phyloP scores from a whole-genome alignment of 306 rosid species.

The Arachis stenosperma region DNA sequence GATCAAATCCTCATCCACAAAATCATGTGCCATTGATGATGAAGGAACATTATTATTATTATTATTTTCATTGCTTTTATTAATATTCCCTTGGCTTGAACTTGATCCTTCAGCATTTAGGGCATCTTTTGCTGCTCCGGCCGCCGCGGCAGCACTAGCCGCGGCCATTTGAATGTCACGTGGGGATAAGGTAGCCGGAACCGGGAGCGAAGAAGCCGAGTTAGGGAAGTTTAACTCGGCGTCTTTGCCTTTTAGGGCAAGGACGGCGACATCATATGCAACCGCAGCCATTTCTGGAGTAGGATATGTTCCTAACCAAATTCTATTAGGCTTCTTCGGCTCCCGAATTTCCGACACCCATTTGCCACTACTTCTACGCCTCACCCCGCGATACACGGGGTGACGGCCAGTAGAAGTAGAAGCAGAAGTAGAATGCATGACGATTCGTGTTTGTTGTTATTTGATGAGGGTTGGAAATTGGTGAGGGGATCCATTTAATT shows the following conservation, averaged over 20 bases:
- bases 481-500: too few species aligned
- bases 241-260: conserved; percentile 77
- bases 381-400: conserved; percentile 51
- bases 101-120: neutral
- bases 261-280: conserved; percentile 92
- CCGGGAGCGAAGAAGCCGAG: conserved; percentile 73
- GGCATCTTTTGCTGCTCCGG: conserved; percentile 54
- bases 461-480: neutral
- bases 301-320: conserved; percentile 91
- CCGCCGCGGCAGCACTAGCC: conserved; percentile 73
- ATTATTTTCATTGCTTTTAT: conserved; percentile 4
- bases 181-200: conserved; percentile 74
- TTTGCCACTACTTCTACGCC: conserved; percentile 54
- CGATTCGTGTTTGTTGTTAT: neutral
- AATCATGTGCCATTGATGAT: conserved; percentile 20
- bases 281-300: conserved; percentile 95
- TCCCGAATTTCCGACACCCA: conserved; percentile 62
- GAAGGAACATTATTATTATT: conserved; percentile 29
- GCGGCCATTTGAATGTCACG: conserved; percentile 85
- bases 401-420: conserved; percentile 37
- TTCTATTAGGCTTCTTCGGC: conserved; percentile 54
- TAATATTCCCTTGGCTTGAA: neutral
- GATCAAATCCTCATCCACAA: conserved; percentile 84
- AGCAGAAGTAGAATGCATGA: neutral
- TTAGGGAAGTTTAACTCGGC: conserved; percentile 88